Percentiles rank a stretch among this genome's conserved stretches.
Evolutionary conservation across 2,329 filamentous ascomycete species (phyloP).

Genomic region (Aspergillus brasiliensis): DNA sequence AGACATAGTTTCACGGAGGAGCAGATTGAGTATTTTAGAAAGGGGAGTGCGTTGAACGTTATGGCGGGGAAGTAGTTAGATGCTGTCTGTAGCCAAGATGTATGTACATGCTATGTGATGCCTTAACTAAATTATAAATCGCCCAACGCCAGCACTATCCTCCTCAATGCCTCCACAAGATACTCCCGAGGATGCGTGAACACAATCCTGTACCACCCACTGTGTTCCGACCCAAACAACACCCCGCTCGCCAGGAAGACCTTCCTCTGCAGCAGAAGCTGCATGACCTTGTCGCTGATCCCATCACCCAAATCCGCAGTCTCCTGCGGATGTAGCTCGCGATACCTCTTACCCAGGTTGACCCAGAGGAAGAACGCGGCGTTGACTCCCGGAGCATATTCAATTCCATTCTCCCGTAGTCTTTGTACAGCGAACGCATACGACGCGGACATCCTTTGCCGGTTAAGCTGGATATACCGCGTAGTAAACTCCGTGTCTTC

Average conservation of each 20-base stretch:
- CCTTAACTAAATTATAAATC: background rate
- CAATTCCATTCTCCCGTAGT: constrained; percentile 47
- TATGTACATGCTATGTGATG: too few species aligned
- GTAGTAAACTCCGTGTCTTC: constrained; percentile 50
- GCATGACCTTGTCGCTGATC: constrained; percentile 33
- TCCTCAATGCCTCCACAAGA: background rate
- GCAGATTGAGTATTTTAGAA: background rate
- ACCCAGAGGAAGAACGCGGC: constrained; percentile 62
- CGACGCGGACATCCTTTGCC: constrained; percentile 40
- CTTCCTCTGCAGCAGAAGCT: constrained; percentile 39
- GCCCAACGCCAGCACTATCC: background rate
- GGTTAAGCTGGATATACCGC: constrained; percentile 50
- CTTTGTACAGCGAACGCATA: constrained; percentile 44
- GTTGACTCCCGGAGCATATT: constrained; percentile 52
- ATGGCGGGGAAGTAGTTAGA: background rate
- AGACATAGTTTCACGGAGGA: background rate
- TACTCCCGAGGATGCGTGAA: constrained; percentile 22
- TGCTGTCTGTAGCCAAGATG: background rate
- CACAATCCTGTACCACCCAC: constrained; percentile 49
- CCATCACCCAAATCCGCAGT: constrained; percentile 5
- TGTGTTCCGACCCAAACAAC: constrained; percentile 40
- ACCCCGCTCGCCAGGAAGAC: constrained; percentile 41
- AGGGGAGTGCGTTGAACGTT: constrained; percentile 1
- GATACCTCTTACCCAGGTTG: constrained; percentile 46
- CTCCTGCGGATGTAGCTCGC: constrained; percentile 21